A percentile compares a stretch with the other conserved stretches of the same genome.
Conservation (phyloP, 176 grass and related monocot species). For the Zoysia pacifica region DNA sequence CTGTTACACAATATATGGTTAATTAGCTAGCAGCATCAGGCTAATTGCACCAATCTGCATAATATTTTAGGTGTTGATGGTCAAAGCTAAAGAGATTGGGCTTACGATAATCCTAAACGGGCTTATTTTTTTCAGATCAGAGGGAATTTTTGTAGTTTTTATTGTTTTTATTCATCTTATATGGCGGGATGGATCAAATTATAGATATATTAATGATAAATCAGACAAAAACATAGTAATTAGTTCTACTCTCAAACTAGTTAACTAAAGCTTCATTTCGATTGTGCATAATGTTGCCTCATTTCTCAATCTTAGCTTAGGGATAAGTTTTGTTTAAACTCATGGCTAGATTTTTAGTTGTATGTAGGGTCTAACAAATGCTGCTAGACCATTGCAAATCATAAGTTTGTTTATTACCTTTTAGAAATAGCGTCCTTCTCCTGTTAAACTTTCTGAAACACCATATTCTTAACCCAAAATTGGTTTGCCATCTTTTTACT, state of each 20-base stretch:
- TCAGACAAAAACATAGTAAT: not conserved
- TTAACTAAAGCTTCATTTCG: conserved; percentile 12
- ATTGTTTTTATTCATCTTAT: conserved; percentile 1
- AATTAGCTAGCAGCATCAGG: not conserved
- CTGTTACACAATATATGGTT: not conserved
- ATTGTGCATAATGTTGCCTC: conserved; percentile 14
- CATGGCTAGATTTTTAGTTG: not conserved
- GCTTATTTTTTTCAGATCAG: not conserved
- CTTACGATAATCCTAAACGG: not conserved
- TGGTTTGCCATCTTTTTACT: conserved; percentile 28
- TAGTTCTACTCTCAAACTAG: conserved; percentile 5
- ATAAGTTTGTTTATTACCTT: conserved; percentile 27
- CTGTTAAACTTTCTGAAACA: conserved; percentile 9
- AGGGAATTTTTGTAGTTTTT: conserved; percentile 12
- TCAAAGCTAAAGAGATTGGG: not conserved
- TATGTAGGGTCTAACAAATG: conserved; percentile 12
- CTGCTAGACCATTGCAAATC: not conserved
- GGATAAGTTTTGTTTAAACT: conserved; percentile 3
- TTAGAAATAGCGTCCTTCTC: conserved; percentile 4
- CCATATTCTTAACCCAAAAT: not conserved
- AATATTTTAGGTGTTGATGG: not conserved
- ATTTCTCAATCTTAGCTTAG: conserved; percentile 21
- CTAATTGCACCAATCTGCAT: not conserved
- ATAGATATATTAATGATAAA: not conserved
- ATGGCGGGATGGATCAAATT: conserved; percentile 6